phyloP scores from a whole-genome alignment of 2,329 filamentous ascomycete genomes.

The Ceratocystis ficicola region DNA sequence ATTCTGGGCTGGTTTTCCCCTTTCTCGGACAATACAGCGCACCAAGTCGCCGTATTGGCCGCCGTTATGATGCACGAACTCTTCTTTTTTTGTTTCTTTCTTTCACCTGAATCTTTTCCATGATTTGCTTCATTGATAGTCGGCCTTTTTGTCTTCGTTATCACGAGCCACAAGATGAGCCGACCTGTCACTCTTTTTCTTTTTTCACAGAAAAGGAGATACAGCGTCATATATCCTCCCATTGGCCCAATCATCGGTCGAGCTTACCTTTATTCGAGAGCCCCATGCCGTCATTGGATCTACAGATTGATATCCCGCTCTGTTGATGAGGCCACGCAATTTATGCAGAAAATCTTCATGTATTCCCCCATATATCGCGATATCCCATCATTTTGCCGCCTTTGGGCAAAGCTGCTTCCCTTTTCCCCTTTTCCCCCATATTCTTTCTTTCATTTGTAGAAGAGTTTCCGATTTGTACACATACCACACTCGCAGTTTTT shows the following conservation, averaged over 20 bases:
- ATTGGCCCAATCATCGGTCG: neutral
- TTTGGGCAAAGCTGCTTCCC: slow-evolving; percentile 5
- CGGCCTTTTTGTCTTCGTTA: neutral
- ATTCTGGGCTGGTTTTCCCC: neutral
- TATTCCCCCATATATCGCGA: neutral
- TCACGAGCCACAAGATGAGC: neutral
- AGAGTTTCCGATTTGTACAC: slow-evolving; percentile 9
- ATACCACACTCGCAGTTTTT: slow-evolving; percentile 9
- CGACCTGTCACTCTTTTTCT: neutral
- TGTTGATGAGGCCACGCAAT: too few species aligned
- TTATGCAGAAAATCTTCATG: neutral
- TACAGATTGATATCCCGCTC: neutral
- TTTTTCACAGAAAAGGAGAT: neutral
- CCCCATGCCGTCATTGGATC: neutral
- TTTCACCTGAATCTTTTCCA: neutral
- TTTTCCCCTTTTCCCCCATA: neutral
- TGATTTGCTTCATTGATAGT: neutral
- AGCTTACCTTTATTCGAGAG: neutral
- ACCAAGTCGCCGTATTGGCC: neutral
- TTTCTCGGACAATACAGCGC: neutral
- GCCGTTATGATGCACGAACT: slow-evolving; percentile 19
- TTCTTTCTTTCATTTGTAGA: slow-evolving; percentile 1
- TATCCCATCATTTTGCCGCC: neutral
- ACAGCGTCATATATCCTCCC: neutral
- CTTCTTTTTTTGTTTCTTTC: slow-evolving; percentile 8